These are phyloP conservation scores for Trichoderma breve DNA, from an alignment of 2,329 filamentous ascomycete genomes.

Conservation along the genomic window DNA sequence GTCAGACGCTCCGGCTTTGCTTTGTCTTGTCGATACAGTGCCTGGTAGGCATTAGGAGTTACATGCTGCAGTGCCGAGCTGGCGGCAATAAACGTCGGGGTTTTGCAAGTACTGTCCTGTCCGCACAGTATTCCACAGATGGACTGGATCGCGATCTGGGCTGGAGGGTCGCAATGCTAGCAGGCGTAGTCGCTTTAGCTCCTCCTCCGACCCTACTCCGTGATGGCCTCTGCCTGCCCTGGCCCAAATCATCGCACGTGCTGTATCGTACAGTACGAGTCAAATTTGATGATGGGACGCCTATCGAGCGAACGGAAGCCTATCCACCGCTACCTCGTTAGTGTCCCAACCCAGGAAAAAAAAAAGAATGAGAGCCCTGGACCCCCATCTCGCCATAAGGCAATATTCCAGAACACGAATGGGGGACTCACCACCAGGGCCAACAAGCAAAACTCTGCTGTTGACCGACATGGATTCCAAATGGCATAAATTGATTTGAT, in stretches of 20 bases:
- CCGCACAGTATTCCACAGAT: slow-evolving; percentile 6
- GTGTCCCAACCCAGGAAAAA: not conserved
- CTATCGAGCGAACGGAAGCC: not conserved
- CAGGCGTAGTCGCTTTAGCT: not conserved
- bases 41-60: not conserved
- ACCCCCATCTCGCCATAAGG: not conserved
- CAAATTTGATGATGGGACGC: not conserved
- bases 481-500: not conserved
- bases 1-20: not conserved
- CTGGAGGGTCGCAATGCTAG: not conserved
- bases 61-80: not conserved
- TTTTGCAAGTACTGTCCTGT: not conserved
- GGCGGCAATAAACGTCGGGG: not conserved
- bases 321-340: not conserved
- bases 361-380: not conserved
- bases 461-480: not conserved
- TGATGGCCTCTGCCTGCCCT: not conserved
- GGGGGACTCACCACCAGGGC: not conserved
- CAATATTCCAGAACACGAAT: not conserved
- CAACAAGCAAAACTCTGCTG: not conserved
- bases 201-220: not conserved
- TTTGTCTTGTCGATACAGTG: not conserved
- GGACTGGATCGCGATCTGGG: slow-evolving; percentile 11
- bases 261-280: not conserved
- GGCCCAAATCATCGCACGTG: not conserved